A percentile compares a stretch with the other conserved stretches of the same genome.
Conservation (phyloP, 768 basidiomycete genomes). For the Gloeopeniophorella convolvens region DNA sequence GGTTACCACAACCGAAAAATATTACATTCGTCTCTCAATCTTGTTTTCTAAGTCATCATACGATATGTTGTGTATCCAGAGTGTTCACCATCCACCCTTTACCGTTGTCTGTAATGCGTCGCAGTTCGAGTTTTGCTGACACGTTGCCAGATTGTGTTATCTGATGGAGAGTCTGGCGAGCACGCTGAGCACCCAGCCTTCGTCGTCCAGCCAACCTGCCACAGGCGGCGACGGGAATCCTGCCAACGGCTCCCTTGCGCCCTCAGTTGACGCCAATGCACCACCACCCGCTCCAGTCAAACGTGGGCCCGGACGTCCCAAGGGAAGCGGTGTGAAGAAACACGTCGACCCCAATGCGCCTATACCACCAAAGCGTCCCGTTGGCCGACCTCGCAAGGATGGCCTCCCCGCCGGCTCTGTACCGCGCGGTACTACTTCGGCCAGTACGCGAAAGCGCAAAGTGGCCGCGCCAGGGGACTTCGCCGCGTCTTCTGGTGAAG, state of each 20-base stretch:
- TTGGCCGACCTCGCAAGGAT: constrained; percentile 76
- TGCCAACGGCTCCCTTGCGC: neutral
- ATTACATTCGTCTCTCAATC: constrained; percentile 12
- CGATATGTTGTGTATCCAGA: no score
- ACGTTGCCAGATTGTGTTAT: neutral
- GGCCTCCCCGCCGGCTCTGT: constrained; percentile 75
- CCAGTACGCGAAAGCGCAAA: constrained; percentile 17
- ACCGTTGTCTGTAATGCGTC: neutral
- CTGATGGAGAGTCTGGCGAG: constrained; percentile 11
- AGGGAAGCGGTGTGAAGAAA: constrained; percentile 72
- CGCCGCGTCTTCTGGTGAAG: constrained; percentile 15
- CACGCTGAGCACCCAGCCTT: constrained; percentile 12
- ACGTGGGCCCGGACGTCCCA: constrained; percentile 70
- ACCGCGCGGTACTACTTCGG: constrained; percentile 33
- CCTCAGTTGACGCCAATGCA: neutral
- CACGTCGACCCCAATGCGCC: constrained; percentile 31
- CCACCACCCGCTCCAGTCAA: constrained; percentile 36
- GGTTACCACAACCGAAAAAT: constrained; percentile 18
- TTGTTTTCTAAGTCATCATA: neutral
- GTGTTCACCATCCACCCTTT: no score
- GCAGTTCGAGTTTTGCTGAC: neutral
- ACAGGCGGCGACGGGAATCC: constrained; percentile 1
- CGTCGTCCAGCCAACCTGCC: constrained; percentile 2
- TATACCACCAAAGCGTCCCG: constrained; percentile 66
- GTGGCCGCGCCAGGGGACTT: constrained; percentile 28